These are phyloP conservation scores for Clavulina sp. DNA, from an alignment of 768 basidiomycete species.

Conservation along the genomic window DNA sequence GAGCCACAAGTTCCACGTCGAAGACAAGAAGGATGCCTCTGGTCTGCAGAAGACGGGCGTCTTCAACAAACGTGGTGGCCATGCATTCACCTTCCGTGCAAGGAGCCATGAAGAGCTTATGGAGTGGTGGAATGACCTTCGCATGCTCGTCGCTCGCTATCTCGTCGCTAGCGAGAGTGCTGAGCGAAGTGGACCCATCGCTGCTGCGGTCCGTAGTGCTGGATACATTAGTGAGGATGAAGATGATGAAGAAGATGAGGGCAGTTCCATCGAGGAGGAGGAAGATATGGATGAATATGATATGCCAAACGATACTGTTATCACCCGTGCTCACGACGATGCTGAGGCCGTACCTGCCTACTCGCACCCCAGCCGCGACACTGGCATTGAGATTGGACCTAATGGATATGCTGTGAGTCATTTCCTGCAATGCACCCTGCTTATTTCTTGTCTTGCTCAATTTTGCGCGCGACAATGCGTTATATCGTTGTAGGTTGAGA, in stretches of 20 bases:
- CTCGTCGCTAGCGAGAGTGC: slow-evolving; percentile 87
- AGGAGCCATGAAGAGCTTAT: slow-evolving; percentile 92
- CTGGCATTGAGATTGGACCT: slow-evolving; percentile 25
- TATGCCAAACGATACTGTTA: slow-evolving; percentile 24
- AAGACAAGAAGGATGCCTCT: slow-evolving; percentile 68
- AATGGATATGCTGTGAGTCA: slow-evolving; percentile 54
- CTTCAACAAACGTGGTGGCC: slow-evolving; percentile 23
- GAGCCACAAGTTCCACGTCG: slow-evolving; percentile 94
- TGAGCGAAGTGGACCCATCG: slow-evolving; percentile 82
- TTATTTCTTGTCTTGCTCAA: slow-evolving; percentile 5
- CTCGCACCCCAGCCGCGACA: slow-evolving; percentile 27
- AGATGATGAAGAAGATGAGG: slow-evolving; percentile 28
- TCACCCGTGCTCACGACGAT: slow-evolving; percentile 17
- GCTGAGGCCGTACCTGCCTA: slow-evolving; percentile 45
- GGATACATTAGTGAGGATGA: slow-evolving; percentile 81
- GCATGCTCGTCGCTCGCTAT: slow-evolving; percentile 86
- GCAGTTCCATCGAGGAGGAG: slow-evolving; percentile 32
- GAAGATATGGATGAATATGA: slow-evolving; percentile 30
- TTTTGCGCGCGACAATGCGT: slow-evolving; percentile 4
- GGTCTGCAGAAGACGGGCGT: slow-evolving; percentile 27
- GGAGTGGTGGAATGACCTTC: slow-evolving; percentile 99
- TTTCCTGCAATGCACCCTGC: slow-evolving; percentile 9
- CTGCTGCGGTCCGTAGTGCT: slow-evolving; percentile 73
- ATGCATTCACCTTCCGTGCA: slow-evolving; percentile 81
- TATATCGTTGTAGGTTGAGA: slow-evolving; percentile 26